Evolutionary conservation across 2,329 filamentous ascomycete species (phyloP), one percentile per base, ranked within the genome.

Genomic region (Phoma sp.): DNA sequence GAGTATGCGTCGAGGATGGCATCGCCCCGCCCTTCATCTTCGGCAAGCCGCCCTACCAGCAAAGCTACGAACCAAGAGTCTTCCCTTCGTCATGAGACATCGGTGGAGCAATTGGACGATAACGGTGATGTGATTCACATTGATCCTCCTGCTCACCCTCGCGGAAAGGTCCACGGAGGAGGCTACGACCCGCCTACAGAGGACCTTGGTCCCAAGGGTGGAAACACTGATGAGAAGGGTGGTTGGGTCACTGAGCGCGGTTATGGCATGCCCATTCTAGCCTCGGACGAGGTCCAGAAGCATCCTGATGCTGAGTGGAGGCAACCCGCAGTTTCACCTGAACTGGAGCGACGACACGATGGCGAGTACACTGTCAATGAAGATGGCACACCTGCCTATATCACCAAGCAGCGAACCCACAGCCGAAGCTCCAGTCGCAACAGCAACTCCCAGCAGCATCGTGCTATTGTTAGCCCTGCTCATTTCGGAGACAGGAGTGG

Each of bases 281-380:
- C 95, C 7, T 83, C 90, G 1, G 95, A 98, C 69, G 92, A 98
- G 75, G 82, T 96, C 27, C 83, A 86, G 54, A 93, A 93, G 73
- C 85, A 89, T 49, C 84, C 86, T 0, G 83, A 83, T 30, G 82
- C 83, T 11, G 88, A 88, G 51, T 86, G 85, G 62, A 81, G 91
- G 68, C 86, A 90, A 47, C 91, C 95, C 22, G 95, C 93, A 11
- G 84, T 98, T 27, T 89, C 88, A n/a, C 91, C 90, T 10, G 81
- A 84, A 35, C 80, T 74, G 29, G 73, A 86, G 43, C 84, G 84
- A 53, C 81, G 81, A 45, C 87, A 73, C 52, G 75, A 76, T 65
- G 75, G 75, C 66, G 80, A 80, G 13, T 83, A 82, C 63, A 86
- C 84, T 41, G 75, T 79, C 42, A 71, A 72, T 32, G 72, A 75